Evolutionary conservation across 805 yeast species (phyloP).

Genomic region (Jamesozyma gamospora): DNA sequence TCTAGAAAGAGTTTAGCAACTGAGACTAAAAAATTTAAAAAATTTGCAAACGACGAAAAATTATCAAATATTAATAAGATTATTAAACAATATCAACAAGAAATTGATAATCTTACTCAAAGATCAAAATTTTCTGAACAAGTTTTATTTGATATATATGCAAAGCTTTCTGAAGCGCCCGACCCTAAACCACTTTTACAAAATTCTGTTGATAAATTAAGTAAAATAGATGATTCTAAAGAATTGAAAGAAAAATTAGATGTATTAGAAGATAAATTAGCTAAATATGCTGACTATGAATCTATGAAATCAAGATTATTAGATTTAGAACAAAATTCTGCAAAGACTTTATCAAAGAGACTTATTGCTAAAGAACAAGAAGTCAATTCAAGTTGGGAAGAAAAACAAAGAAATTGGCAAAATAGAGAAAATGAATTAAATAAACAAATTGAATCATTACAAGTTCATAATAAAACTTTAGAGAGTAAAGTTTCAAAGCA

Average conservation of each 20-base stretch:
- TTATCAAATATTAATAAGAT: slow-evolving; percentile 37
- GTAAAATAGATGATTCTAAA: slow-evolving; percentile 43
- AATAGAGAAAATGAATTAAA: slow-evolving; percentile 43
- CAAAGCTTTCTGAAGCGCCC: slow-evolving; percentile 78
- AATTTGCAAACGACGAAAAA: slow-evolving; percentile 57
- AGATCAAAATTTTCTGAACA: slow-evolving; percentile 68
- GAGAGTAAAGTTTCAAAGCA: slow-evolving; percentile 58
- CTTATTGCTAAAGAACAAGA: slow-evolving; percentile 68
- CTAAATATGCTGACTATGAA: slow-evolving; percentile 69
- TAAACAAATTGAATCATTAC: slow-evolving; percentile 42
- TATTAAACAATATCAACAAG: slow-evolving; percentile 71
- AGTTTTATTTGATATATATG: slow-evolving; percentile 63
- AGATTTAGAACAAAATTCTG: slow-evolving; percentile 51
- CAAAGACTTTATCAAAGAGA: slow-evolving; percentile 43
- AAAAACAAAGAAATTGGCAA: slow-evolving; percentile 61
- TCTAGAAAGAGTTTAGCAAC: slow-evolving; percentile 70
- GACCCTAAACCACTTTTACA: slow-evolving; percentile 81
- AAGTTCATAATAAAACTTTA: slow-evolving; percentile 51
- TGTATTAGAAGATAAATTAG: slow-evolving; percentile 45
- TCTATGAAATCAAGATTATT: slow-evolving; percentile 53
- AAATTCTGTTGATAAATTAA: slow-evolving; percentile 54
- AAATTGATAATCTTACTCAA: slow-evolving; percentile 72
- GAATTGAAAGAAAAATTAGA: slow-evolving; percentile 42
- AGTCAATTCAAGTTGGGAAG: slow-evolving; percentile 55
- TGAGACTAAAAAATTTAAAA: slow-evolving; percentile 74